phyloP scores from a whole-genome alignment of 352 stramenopile species.

The Globisporangium ultimum region DNA sequence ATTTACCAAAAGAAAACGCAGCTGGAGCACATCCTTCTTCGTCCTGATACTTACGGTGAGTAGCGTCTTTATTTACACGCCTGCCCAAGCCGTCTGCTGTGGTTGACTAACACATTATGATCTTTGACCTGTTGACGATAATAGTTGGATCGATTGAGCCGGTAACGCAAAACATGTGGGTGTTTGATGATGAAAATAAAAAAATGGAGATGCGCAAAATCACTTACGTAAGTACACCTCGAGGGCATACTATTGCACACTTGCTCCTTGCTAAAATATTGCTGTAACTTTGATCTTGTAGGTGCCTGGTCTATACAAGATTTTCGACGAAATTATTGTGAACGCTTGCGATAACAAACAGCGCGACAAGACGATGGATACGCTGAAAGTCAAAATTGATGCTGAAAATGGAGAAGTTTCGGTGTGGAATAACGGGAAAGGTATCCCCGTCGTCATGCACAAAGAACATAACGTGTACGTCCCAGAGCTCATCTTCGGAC shows the following conservation, averaged over 20 bases:
- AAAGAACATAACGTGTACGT: constrained; percentile 97
- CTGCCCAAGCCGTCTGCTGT: neutral
- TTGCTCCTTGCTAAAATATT: neutral
- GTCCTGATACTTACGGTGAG: constrained; percentile 96
- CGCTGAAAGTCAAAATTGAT: constrained; percentile 94
- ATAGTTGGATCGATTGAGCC: constrained; percentile 94
- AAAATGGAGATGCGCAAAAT: constrained; percentile 93
- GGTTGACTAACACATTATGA: neutral
- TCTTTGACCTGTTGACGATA: neutral
- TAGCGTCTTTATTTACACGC: neutral
- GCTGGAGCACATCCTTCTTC: constrained; percentile 97
- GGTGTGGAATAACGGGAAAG: constrained; percentile 97
- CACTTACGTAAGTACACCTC: constrained; percentile 65
- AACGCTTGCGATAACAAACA: constrained; percentile 99
- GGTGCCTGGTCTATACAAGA: constrained; percentile 96
- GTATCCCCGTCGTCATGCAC: constrained; percentile 97
- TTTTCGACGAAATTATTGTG: constrained; percentile 99
- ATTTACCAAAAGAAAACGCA: constrained; percentile 99
- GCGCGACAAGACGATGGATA: constrained; percentile 94
- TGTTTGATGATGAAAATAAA: constrained; percentile 89
- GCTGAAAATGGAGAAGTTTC: constrained; percentile 91
- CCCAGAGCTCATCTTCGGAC: constrained; percentile 97
- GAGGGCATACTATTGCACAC: neutral
- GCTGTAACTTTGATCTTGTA: constrained; percentile 18
- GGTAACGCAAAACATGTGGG: constrained; percentile 90